Percentiles rank a stretch among this genome's conserved stretches.
Conservation (phyloP, 805 yeast genomes). For the Wickerhamomyces kurtzmanii region DNA sequence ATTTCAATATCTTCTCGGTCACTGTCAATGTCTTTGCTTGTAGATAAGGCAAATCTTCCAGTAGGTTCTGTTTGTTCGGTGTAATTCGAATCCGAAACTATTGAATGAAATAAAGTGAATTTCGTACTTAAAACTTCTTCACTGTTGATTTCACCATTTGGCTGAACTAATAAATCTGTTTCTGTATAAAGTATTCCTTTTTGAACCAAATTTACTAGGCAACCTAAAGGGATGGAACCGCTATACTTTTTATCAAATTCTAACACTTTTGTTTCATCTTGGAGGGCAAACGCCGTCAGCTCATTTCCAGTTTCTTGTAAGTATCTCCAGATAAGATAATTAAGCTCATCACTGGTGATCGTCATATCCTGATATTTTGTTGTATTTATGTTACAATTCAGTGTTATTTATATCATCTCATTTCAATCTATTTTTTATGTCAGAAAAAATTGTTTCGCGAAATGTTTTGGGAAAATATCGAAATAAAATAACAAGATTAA, state of each 20-base stretch:
- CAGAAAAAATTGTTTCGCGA: too few relatives aligned
- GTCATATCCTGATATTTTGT: slow-evolving; percentile 45
- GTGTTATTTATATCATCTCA: too few relatives aligned
- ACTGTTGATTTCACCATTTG: slow-evolving; percentile 21
- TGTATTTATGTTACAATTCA: too few relatives aligned
- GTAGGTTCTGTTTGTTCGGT: slow-evolving; percentile 18
- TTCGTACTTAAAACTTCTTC: slow-evolving; percentile 16
- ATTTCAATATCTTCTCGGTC: slow-evolving; percentile 1
- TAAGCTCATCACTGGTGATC: slow-evolving; percentile 71
- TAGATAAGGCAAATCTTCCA: slow-evolving; percentile 22
- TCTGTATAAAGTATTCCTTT: slow-evolving; percentile 77
- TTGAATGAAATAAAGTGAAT: slow-evolving; percentile 45
- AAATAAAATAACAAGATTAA: too few relatives aligned
- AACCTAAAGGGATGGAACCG: slow-evolving; percentile 60
- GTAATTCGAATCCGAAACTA: slow-evolving; percentile 29
- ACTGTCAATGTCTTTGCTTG: slow-evolving; percentile 10
- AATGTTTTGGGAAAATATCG: too few relatives aligned
- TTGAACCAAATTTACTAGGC: slow-evolving; percentile 73
- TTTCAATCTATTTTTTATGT: too few relatives aligned
- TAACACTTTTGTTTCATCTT: slow-evolving; percentile 59
- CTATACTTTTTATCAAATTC: slow-evolving; percentile 42
- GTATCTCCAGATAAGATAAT: slow-evolving; percentile 89
- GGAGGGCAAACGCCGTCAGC: slow-evolving; percentile 70
- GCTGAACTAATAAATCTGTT: slow-evolving; percentile 45
- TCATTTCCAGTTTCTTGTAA: slow-evolving; percentile 77